Evolutionary conservation across 179 eudicot genomes (phyloP).

Genomic region (Dionaea muscipula): DNA sequence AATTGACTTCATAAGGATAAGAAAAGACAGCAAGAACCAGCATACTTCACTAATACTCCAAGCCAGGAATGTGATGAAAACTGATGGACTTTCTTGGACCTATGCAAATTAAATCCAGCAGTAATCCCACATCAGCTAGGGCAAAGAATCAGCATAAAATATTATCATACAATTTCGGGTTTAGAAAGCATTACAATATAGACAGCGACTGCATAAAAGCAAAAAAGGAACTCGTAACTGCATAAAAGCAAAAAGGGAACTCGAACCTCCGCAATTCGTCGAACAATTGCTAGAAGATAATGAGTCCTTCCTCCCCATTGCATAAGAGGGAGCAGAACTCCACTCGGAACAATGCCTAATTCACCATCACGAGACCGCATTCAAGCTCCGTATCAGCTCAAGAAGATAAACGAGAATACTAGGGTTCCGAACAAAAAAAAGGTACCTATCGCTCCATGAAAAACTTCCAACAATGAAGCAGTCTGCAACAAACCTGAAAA

Average conservation of each 20-base stretch:
- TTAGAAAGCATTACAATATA: no score
- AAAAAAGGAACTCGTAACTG: background rate
- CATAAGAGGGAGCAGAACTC: conserved; percentile 68
- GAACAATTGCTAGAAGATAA: conserved; percentile 50
- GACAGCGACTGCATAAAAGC: background rate
- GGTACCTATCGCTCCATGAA: conserved; percentile 73
- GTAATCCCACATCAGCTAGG: no score
- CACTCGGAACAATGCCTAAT: conserved; percentile 81
- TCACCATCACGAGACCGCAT: background rate
- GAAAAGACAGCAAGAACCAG: background rate
- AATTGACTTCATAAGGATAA: background rate
- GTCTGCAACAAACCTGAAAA: conserved; percentile 54
- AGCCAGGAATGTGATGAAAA: conserved; percentile 53
- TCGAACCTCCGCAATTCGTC: conserved; percentile 44
- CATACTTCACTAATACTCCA: conserved; percentile 79
- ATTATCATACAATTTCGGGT: background rate
- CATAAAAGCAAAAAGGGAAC: background rate
- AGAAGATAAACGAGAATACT: background rate
- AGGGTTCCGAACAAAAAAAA: background rate
- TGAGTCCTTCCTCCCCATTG: conserved; percentile 89
- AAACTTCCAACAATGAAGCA: conserved; percentile 67
- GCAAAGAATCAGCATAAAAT: background rate
- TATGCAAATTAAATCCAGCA: conserved; percentile 9
- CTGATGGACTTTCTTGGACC: conserved; percentile 63
- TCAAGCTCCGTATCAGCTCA: background rate